Evolutionary conservation across 2,329 filamentous ascomycete genomes (phyloP), one percentile per base, ranked within the genome.

Genomic region (Septoria linicola): DNA sequence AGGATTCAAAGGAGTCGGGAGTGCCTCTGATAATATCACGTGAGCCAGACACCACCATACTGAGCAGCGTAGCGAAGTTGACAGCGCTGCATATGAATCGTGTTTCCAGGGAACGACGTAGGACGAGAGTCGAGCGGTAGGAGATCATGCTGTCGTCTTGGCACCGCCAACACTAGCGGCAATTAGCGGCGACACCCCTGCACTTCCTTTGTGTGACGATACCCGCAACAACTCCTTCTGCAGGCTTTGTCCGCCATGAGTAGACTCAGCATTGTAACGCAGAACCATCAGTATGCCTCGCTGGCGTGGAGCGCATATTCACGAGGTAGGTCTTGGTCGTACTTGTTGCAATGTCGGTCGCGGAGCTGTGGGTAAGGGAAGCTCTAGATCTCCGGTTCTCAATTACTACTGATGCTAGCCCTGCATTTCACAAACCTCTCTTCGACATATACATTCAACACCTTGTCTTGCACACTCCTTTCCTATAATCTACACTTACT

Each of bases 321-420:
- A n/a, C n/a, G n/a, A n/a, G n/a, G n/a, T n/a, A n/a, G n/a, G n/a
- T n/a, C n/a, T n/a, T n/a, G n/a, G n/a, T n/a, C n/a, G n/a, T n/a
- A n/a, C n/a, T n/a, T n/a, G n/a, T n/a, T n/a, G n/a, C n/a, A n/a
- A n/a, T n/a, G n/a, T n/a, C n/a, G n/a, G n/a, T n/a, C n/a, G n/a
- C n/a, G n/a, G n/a, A 36, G 4, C 14, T 16, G 14, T 3, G 14
- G 3, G 19, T 36, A 36, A 16, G 34, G n/a, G 8, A 6, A 16
- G 11, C 34, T 36, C 34, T 36, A 36, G 34, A 36, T 36, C 34
- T 36, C 19, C 34, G 34, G 34, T 36, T 16, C 34, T 36, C 34
- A 36, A n/a, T n/a, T n/a, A n/a, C n/a, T n/a, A n/a, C n/a, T n/a
- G n/a, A n/a, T n/a, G n/a, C n/a, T n/a, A n/a, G n/a, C n/a, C n/a